phyloP scores from a whole-genome alignment of 257 asterid genomes.

The Sherardia arvensis region DNA sequence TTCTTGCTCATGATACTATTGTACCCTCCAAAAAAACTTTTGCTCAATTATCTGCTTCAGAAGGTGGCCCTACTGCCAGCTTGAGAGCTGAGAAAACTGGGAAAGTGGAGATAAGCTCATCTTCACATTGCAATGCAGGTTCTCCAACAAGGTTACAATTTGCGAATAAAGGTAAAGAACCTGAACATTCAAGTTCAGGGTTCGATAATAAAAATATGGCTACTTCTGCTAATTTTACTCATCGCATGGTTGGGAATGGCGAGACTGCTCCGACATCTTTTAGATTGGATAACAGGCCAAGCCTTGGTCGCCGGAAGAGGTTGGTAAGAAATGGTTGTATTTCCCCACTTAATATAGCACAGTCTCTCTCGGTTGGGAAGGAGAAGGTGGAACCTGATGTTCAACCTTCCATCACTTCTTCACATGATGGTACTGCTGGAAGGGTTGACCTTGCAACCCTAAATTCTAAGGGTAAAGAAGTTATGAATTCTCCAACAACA shows the following conservation, averaged over 20 bases:
- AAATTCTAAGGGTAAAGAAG: slow-evolving; percentile 63
- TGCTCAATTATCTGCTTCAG: slow-evolving; percentile 19
- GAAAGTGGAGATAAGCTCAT: slow-evolving; percentile 22
- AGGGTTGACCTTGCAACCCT: slow-evolving; percentile 32
- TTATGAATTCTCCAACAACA: slow-evolving; percentile 31
- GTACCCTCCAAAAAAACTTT: slow-evolving; percentile 16
- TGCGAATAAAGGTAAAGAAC: slow-evolving; percentile 28
- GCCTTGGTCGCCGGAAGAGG: slow-evolving; percentile 50
- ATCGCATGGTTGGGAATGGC: slow-evolving; percentile 20
- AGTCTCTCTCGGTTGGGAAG: slow-evolving; percentile 33
- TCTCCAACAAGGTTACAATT: slow-evolving; percentile 12
- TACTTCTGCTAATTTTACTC: slow-evolving; percentile 16
- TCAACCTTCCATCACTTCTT: slow-evolving; percentile 24
- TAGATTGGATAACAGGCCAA: slow-evolving; percentile 25
- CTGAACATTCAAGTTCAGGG: slow-evolving; percentile 13
- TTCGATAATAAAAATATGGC: slow-evolving; percentile 19
- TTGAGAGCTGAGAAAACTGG: slow-evolving; percentile 19
- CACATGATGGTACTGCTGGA: slow-evolving; percentile 21
- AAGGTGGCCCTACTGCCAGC: slow-evolving; percentile 22
- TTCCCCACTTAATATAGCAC: slow-evolving; percentile 67
- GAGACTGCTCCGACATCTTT: slow-evolving; percentile 21
- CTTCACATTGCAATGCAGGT: slow-evolving; percentile 15
- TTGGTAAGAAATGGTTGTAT: slow-evolving; percentile 91
- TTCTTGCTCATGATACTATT: slow-evolving; percentile 22
- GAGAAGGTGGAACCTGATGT: slow-evolving; percentile 23